Evolutionary conservation across 257 asterid genomes (phyloP).

Genomic region (Sherardia arvensis): DNA sequence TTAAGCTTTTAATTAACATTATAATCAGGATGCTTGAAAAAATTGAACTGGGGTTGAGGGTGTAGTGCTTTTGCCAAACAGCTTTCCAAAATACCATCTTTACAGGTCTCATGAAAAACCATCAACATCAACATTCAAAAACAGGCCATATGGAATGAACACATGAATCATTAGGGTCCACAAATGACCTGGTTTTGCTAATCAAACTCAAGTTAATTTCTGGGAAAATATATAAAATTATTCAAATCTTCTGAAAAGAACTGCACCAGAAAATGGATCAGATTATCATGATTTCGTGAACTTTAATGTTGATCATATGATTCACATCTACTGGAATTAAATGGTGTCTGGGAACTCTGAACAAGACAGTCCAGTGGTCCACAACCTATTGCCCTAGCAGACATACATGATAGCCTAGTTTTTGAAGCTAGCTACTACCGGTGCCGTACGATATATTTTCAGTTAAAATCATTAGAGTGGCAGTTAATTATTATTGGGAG

Average conservation of each 20-base stretch:
- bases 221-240: too few relatives aligned
- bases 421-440: background rate
- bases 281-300: background rate
- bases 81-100: conserved; percentile 15
- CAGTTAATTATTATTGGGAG: too few relatives aligned
- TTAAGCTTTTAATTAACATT: too few relatives aligned
- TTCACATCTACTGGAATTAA: background rate
- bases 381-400: background rate
- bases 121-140: background rate
- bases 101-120: conserved; percentile 21
- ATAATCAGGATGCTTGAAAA: too few relatives aligned
- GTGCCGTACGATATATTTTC: background rate
- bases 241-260: too few relatives aligned
- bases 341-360: background rate
- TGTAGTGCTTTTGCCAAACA: conserved; percentile 27
- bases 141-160: background rate
- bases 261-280: background rate
- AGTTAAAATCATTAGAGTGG: background rate
- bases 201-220: background rate
- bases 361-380: background rate
- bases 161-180: conserved; percentile 14
- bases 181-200: conserved; percentile 12
- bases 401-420: background rate
- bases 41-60: conserved; percentile 2
- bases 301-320: background rate